Conservation (phyloP, 345 rosid genomes). For the Turnera subulata region DNA sequence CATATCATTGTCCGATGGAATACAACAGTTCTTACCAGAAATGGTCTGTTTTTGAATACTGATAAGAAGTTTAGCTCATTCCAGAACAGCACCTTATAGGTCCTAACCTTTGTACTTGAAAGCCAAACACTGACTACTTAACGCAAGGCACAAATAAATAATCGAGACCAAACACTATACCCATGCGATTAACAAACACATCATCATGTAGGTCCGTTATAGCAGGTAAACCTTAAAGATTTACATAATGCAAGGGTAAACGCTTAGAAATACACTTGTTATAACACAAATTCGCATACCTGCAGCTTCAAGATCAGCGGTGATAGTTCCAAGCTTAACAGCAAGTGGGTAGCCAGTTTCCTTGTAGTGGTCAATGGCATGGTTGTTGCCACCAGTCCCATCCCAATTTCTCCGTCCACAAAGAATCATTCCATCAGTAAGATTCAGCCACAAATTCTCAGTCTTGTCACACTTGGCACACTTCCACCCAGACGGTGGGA, state of each 20-base stretch:
- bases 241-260: no score
- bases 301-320: slow-evolving; percentile 93
- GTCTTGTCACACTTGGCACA: slow-evolving; percentile 86
- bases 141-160: no score
- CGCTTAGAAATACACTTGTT: not conserved
- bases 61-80: no score
- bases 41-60: no score
- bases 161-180: no score
- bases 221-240: no score
- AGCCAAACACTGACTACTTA: no score
- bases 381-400: slow-evolving; percentile 97
- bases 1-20: no score
- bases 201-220: not conserved
- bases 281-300: slow-evolving; percentile 49
- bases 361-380: slow-evolving; percentile 85
- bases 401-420: slow-evolving; percentile 97
- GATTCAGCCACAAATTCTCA: slow-evolving; percentile 95
- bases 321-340: slow-evolving; percentile 95
- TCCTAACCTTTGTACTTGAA: no score
- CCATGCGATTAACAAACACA: not conserved
- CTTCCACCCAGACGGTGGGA: slow-evolving; percentile 92
- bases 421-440: slow-evolving; percentile 95
- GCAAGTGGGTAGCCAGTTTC: slow-evolving; percentile 91
- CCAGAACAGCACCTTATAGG: no score
- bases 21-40: no score